These are phyloP conservation scores for Trametes versicolor DNA, from an alignment of 1,284 basidiomycete genomes.

Conservation along the genomic window DNA sequence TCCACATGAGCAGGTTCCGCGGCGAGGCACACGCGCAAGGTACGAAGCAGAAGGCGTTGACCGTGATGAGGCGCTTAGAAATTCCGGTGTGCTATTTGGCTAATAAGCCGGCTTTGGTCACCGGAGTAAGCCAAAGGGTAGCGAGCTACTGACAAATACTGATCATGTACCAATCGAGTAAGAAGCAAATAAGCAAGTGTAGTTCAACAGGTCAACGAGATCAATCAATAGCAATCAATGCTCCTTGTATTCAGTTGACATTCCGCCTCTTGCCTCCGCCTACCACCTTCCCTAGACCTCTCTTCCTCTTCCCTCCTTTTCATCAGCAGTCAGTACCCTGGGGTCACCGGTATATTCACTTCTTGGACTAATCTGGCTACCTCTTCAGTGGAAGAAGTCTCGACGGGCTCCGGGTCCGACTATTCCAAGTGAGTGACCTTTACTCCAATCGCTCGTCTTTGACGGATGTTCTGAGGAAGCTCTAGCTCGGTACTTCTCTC, in stretches of 20 bases:
- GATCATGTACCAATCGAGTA: too few species aligned
- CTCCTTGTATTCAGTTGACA: background rate
- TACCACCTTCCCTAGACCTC: background rate
- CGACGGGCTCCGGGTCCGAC: slow-evolving; percentile 88
- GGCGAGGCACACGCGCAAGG: background rate
- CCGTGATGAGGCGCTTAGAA: background rate
- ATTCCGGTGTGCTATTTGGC: background rate
- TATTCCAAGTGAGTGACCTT: slow-evolving; percentile 78
- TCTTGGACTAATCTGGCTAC: background rate
- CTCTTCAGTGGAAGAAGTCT: slow-evolving; percentile 80
- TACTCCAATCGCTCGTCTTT: slow-evolving; percentile 20
- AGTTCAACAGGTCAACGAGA: too few species aligned
- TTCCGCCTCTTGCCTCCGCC: slow-evolving; percentile 4
- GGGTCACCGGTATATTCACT: background rate
- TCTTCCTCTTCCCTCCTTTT: background rate
- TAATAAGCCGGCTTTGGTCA: too few species aligned
- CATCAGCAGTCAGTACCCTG: background rate
- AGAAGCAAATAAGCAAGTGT: too few species aligned
- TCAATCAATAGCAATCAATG: background rate
- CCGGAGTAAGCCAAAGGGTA: too few species aligned
- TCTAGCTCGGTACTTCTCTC: slow-evolving; percentile 48
- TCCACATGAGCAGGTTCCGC: slow-evolving; percentile 1
- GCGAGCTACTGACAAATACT: too few species aligned
- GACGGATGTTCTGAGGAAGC: slow-evolving; percentile 17
- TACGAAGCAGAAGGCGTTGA: background rate